Base-by-base conservation (phyloP, 495 filamentous ascomycete species). In the Massariosphaeria phaeospora region DNA sequence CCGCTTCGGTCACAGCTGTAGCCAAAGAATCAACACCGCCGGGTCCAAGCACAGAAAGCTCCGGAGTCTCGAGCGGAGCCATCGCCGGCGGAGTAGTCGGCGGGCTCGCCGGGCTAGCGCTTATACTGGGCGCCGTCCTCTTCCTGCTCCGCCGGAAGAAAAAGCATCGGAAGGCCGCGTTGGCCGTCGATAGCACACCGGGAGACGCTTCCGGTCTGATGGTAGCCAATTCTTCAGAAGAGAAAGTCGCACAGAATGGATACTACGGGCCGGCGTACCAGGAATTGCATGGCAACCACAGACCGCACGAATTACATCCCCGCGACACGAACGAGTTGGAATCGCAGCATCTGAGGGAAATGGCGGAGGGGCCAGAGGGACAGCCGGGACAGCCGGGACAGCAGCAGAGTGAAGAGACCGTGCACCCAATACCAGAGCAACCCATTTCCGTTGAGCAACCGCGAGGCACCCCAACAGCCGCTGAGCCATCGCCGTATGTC, bases 401-500 rank as follows among this genome's bases (percentile, higher is more conserved):
- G 9, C 4, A 38, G 11, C 13, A 3, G 27, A 8, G 3, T 13
- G 11, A 24, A 30, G 26, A 33, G 17, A 17, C 8, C 23, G 4
- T 24, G 10, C 40, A 44, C 23, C 23, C 36, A 44, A 5, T 44
- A 48, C 30, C 5, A 7, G 21, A 12, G 13, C 17, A 17, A 5
- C 27, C 3, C 21, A 1, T 21, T 7, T 13, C 44, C 21, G 13
- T 4, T 2, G 29, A 17, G 20, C 26, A 26, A 20, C 7, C 5
- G 9, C 8, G 9, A 7, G 8, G 17, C 8, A 40, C 8, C 3
- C 23, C 20, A 38, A 27, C 27, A 29, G 42, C 29, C 12, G 18
- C 47, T 25, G 52, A 48, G 30, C 43, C 45, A 2, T 57, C 54
- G 18, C 54, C 45, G 6, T 57, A 24, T 41, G 54, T 57, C 10